Percentiles rank a stretch among this genome's conserved stretches.
These are phyloP conservation scores for Trichoderma koningiopsis DNA, from an alignment of 2,329 filamentous ascomycete genomes.

Conservation along the genomic window DNA sequence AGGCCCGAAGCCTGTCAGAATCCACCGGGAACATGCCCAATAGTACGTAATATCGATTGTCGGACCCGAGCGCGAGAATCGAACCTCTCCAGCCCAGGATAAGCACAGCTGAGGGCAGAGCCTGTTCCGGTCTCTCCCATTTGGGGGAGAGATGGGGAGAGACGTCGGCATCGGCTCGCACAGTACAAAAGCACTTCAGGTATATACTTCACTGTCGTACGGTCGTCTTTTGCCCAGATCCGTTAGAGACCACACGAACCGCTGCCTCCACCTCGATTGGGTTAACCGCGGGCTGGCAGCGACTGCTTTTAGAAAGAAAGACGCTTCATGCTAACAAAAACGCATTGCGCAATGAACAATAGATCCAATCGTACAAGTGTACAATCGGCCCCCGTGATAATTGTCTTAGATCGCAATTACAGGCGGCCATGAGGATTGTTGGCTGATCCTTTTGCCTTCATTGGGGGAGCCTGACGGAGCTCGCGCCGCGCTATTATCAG, in stretches of 20 bases:
- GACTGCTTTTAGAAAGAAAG: not conserved
- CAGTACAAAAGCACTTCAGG: not conserved
- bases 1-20: constrained; percentile 1
- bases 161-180: not conserved
- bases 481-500: not conserved
- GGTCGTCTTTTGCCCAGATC: not conserved
- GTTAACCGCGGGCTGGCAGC: not conserved
- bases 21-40: not conserved
- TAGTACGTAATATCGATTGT: not conserved
- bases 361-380: not conserved
- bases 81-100: constrained; percentile 5
- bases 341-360: not conserved
- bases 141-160: not conserved
- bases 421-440: not conserved
- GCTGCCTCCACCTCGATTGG: constrained; percentile 4
- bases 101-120: constrained; percentile 7
- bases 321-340: constrained; percentile 1
- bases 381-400: not conserved
- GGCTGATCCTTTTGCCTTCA: not conserved
- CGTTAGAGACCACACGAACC: not conserved
- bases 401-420: not conserved
- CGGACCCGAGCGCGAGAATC: constrained; percentile 11
- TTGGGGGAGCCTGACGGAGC: not conserved
- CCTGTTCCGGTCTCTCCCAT: not conserved
- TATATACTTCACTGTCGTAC: not conserved